Evolutionary conservation across 169 alveolate species (phyloP), one percentile per base, ranked within the genome.

Genomic region (Eimeria acervulina): DNA sequence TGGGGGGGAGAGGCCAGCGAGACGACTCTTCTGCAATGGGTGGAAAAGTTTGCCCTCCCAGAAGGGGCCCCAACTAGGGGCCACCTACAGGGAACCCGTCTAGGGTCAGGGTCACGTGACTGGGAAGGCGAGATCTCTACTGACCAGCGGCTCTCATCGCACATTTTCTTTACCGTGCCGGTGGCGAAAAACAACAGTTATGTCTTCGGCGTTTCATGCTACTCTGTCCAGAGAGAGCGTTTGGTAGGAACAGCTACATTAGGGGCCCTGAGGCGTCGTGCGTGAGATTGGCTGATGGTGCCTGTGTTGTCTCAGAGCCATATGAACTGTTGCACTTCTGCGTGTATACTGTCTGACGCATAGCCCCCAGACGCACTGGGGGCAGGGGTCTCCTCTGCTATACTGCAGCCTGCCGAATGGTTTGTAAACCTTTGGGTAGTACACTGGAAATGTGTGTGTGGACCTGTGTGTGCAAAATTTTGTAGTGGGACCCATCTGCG

Each of bases 161-260:
- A 84, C 31, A 61, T 84, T 17, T 84, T 84, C 92, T 84, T 84
- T 31, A 84, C 92, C 76, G 78, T 84, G 76, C 92, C 92, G 52
- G 63, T 51, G 55, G 92, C 52, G 40, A 84, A 84, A 52, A 52
- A 21, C 76, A 52, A 47, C 38, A 23, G 59, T 33, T 84, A 47
- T 52, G 47, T 55, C 52, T 84, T 84, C 76, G 92, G 92, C 76
- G 92, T 84, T 36, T 84, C 92, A 6, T 84, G 92, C 74, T 84
- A 84, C 33, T 84, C 92, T 15, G 72, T 66, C 26, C 92, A 47
- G 21, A 47, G 55, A 33, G 92, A 84, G 63, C 92, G 92, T 13
- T 55, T 84, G 76, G 92, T 84, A 40, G 59, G 92, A 40, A 74
- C 17, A 28, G 4, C 76, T n/a, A 10, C 40, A n/a, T 40, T n/a